phyloP scores from a whole-genome alignment of 345 rosid genomes.

The Anacardium occidentale region DNA sequence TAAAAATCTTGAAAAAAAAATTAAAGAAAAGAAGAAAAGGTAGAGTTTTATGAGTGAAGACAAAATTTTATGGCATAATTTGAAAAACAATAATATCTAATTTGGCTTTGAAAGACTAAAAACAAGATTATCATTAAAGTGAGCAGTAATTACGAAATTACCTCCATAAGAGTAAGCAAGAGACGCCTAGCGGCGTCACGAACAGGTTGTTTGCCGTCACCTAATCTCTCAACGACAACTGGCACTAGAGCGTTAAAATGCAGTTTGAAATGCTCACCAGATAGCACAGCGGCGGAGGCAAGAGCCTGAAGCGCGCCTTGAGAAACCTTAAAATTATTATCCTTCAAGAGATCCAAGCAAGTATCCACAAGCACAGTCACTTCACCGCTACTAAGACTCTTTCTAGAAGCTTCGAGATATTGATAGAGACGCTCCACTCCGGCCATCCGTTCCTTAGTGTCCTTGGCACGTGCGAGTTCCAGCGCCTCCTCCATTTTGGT shows the following conservation, averaged over 20 bases:
- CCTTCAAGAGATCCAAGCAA: slow-evolving; percentile 95
- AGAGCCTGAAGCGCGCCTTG: slow-evolving; percentile 94
- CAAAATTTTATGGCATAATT: no score
- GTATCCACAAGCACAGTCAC: slow-evolving; percentile 82
- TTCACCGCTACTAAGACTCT: slow-evolving; percentile 68
- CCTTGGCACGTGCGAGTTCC: slow-evolving; percentile 96
- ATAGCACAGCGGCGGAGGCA: slow-evolving; percentile 95
- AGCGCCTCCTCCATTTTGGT: slow-evolving; percentile 86
- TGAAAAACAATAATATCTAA: no score
- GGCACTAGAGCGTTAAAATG: slow-evolving; percentile 94
- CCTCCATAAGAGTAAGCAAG: slow-evolving; percentile 99
- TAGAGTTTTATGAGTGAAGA: no score
- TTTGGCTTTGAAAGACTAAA: no score
- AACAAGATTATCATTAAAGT: no score
- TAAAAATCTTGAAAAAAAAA: no score
- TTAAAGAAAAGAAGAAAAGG: no score
- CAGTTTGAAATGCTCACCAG: slow-evolving; percentile 90
- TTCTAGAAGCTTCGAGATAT: slow-evolving; percentile 81
- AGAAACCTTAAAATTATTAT: slow-evolving; percentile 86
- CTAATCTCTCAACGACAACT: slow-evolving; percentile 86
- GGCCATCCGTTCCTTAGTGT: slow-evolving; percentile 98
- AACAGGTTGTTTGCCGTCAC: slow-evolving; percentile 91
- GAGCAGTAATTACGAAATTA: background rate
- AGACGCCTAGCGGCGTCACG: slow-evolving; percentile 96
- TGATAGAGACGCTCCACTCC: slow-evolving; percentile 92